Conservation (phyloP, 441 rosid genomes). For the Syzygium syzygioides region DNA sequence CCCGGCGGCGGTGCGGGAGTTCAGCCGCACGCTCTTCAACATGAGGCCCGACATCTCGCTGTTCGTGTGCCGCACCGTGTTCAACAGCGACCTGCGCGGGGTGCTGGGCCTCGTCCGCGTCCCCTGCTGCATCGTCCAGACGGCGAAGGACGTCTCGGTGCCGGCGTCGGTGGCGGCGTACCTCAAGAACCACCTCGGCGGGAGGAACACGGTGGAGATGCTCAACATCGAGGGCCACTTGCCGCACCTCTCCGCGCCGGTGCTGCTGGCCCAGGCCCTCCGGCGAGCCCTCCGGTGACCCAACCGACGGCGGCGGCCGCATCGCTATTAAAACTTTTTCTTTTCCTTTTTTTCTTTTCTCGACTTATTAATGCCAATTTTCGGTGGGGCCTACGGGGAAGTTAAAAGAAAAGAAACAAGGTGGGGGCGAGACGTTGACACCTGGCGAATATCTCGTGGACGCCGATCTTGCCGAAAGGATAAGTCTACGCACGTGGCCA, state of each 20-base stretch:
- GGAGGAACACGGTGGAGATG: constrained; percentile 45
- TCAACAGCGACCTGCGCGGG: constrained; percentile 52
- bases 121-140: constrained; percentile 55
- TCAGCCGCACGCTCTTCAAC: constrained; percentile 65
- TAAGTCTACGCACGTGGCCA: constrained; percentile 24
- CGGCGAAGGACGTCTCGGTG: constrained; percentile 47
- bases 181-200: constrained; percentile 41
- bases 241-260: constrained; percentile 67
- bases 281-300: constrained; percentile 46
- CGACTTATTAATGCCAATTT: not conserved
- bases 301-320: not conserved
- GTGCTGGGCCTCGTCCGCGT: constrained; percentile 46
- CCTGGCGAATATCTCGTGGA: constrained; percentile 34
- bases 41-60: constrained; percentile 73
- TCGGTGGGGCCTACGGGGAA: not conserved
- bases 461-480: not conserved
- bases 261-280: constrained; percentile 51
- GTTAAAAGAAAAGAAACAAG: not conserved
- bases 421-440: constrained; percentile 15
- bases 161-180: constrained; percentile 58
- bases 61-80: constrained; percentile 40
- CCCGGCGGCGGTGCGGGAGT: constrained; percentile 59
- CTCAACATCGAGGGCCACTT: constrained; percentile 58
- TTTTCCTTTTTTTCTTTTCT: not conserved
- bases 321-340: not conserved